Conservation (phyloP, 2,329 filamentous ascomycete species). For the Exserohilum rostratum region DNA sequence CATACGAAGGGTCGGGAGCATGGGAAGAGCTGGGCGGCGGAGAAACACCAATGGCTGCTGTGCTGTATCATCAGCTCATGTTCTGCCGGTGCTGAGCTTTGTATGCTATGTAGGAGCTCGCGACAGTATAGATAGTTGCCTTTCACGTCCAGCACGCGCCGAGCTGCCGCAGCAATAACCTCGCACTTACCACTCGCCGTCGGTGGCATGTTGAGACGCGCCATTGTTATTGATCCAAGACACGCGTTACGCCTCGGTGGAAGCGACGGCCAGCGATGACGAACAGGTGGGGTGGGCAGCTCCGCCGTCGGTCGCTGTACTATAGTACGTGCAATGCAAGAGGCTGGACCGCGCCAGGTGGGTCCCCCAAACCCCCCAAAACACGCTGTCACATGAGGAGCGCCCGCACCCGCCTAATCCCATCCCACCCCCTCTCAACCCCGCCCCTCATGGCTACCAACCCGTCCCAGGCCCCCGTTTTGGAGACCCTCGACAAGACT, state of each 20-base stretch:
- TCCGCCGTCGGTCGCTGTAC: neutral
- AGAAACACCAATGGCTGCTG: neutral
- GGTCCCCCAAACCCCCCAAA: slow-evolving; percentile 5
- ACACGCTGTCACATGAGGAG: slow-evolving; percentile 30
- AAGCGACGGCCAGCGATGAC: slow-evolving; percentile 1
- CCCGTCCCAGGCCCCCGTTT: slow-evolving; percentile 20
- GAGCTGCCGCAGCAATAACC: neutral
- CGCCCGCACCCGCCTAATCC: slow-evolving; percentile 3
- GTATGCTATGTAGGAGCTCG: neutral
- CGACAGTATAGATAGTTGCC: neutral
- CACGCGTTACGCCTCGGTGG: neutral
- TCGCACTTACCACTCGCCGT: slow-evolving; percentile 6
- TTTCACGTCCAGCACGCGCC: no score
- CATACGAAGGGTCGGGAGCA: neutral
- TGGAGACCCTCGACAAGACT: slow-evolving; percentile 30
- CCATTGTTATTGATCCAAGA: slow-evolving; percentile 7
- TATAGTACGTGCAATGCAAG: neutral
- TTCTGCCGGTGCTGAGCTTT: neutral
- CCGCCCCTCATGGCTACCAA: slow-evolving; percentile 32
- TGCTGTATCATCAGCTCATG: neutral
- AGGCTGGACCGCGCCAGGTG: slow-evolving; percentile 8
- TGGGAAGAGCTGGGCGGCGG: neutral
- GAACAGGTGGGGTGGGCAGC: slow-evolving; percentile 10
- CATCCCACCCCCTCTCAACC: slow-evolving; percentile 6
- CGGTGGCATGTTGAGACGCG: slow-evolving; percentile 13